Base-by-base conservation (phyloP, 192 early-diverging fungal species). In the Podila verticillata region DNA sequence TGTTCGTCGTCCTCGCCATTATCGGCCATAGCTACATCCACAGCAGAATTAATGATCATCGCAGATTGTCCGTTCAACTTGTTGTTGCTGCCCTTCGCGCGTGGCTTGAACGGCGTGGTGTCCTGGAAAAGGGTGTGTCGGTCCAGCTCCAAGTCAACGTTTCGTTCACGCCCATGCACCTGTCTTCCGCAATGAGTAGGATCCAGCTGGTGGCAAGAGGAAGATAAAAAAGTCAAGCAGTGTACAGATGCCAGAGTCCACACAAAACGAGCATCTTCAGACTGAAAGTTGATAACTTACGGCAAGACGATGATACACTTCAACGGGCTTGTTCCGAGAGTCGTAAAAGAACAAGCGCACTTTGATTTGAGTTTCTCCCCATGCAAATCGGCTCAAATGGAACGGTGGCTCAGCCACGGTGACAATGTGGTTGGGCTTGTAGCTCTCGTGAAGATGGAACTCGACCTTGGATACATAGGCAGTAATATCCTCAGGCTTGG, bases 281-380 rank as follows among this genome's bases (percentile, higher is more conserved):
- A 17, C 4, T 51, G 5, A n/a, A 20, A 0, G 49, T 39, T 49
- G 26, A 36, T 32, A 10, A 66, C 66, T 74, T 83, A 94, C 91
- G 81, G 91, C 93, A 17, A 98, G 64, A 51, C 89, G 81, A 69
- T 96, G 95, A 20, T 95, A 91, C 17, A 98, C 71, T 66, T 97
- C 94, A 7, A 96, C 87, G 1, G 93, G 90, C 70, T 96, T 96
- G 82, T 97, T 97, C 35, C 89, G 82, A 22, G 85, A 85, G 82
- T 98, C 95, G 9, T 84, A 85, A 83, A 98, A 97, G 68, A 89
- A 91, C 20, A 98, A 54, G 63, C 94, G 91, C 19, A 96, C 80
- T 30, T 93, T 89, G 56, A 97, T 85, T 22, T 95, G 95, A 60
- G 95, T 96, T 81, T 98, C 97, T 35, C 97, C 97, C 96, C 96